Base-by-base conservation (phyloP, 345 rosid species). In the Alliaria petiolata region DNA sequence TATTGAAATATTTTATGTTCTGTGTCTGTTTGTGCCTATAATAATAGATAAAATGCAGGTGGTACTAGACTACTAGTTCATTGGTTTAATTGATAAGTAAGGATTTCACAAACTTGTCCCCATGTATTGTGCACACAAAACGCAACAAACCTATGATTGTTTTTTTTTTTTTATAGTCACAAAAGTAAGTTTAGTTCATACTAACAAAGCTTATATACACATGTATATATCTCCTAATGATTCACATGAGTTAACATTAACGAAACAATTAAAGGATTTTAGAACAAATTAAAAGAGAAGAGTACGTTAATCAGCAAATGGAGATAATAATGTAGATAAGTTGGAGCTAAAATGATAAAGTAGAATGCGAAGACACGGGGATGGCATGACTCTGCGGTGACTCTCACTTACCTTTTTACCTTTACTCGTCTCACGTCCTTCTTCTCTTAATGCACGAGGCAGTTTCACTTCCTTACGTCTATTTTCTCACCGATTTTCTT, bases 371-470 rank as follows among this genome's bases (percentile, higher is more conserved):
- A 75, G 50, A 67, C 78, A 68, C 61, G 74, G 25, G 53, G 63
- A 75, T 68, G 64, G 69, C 69, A 75, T 75, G 79, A 52, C 44
- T 53, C 39, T 53, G 54, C 6, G 63, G 69, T 44, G 69, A 61
- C 65, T 68, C 38, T 62, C 52, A 53, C 57, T 68, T 52, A 10
- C 22, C 63, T 15, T 51, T 22, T 75, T 22, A 59, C 57, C 54
- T 74, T 58, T 66, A 20, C 52, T 31, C 49, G 54, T 50, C 74
- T 68, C 69, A 67, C 69, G 78, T 75, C 78, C 63, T 51, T 51
- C 52, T 43, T 61, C 49, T 51, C 69, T 35, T 22, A 75, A 16
- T 68, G 69, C 79, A 75, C 79, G 79, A 75, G 74, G 79, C 79
- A 75, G 79, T 75, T 75, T 68, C 79, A 68, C 62, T 35, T 35